Conservation (phyloP, 345 rosid genomes). For the Populus tremula region DNA sequence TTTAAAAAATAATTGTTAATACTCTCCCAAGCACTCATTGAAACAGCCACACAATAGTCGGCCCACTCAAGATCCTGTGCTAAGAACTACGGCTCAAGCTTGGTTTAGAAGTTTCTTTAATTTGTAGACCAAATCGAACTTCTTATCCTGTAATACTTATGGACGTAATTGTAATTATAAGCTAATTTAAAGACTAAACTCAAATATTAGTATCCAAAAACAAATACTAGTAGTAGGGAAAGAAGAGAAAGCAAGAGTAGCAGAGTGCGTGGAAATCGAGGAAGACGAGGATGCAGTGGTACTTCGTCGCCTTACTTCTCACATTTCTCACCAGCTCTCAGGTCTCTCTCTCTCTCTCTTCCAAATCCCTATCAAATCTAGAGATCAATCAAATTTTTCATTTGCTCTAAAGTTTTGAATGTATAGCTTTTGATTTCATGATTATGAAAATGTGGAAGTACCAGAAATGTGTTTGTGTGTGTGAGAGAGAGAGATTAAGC, state of each 20-base stretch:
- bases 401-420: neutral
- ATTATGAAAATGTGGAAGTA: neutral
- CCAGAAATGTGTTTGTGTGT: neutral
- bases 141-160: no score
- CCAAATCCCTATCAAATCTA: neutral
- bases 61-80: no score
- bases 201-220: neutral
- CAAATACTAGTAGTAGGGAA: neutral
- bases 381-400: neutral
- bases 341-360: constrained; percentile 21
- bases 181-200: neutral
- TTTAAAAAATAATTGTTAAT: no score
- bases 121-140: no score
- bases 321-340: constrained; percentile 64
- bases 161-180: neutral
- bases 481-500: neutral
- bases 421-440: neutral
- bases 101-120: no score
- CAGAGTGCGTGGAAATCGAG: neutral
- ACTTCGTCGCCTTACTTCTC: constrained; percentile 49
- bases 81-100: no score
- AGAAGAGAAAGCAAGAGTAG: neutral
- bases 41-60: no score
- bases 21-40: no score
- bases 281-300: constrained; percentile 40